Evolutionary conservation across 177 flowering plant genomes (phyloP), one percentile per base, ranked within the genome.

Genomic region (Vitis hybrid): DNA sequence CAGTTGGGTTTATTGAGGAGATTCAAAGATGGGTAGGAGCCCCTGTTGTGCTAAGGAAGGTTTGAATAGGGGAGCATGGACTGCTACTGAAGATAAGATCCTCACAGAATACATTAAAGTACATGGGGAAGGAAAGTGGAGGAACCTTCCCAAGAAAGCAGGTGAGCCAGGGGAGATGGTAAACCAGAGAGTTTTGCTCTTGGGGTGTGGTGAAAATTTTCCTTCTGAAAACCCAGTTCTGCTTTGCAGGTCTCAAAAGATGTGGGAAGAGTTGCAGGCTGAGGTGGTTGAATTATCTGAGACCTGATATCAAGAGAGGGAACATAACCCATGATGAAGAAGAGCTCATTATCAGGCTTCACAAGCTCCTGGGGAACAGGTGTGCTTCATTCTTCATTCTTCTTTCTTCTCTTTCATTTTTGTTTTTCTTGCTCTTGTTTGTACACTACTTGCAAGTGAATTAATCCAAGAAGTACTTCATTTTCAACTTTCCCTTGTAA

Each of bases 11-110:
- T 33, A 45, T 20, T n/a, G 66, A 5, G 66, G n/a, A 53, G 61
- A 22, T 59, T 20, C 33, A 39, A 55, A 39, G 66, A 84, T 84
- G 85, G 86, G 85, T 1, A 81, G 86, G 66, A 79, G 74, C 16
- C 83, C 86, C 18, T 79, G 86, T 56, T 81, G 86, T 52, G 53
- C 77, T 2, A 79, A 81, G 67, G 80, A 75, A 56, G 85, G 80
- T 2, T 51, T 84, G 77, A 84, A 82, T 39, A 84, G 67, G 71
- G 85, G 87, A 55, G 80, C 85, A 18, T 82, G 87, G 87, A 78
- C 85, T 1, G 74, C 80, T 9, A 64, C 55, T 55, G 87, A 84
- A 69, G 87, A 84, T 67, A 75, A 69, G 57, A 76, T 70, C 10
- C 78, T 84, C 61, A 70, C 55, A 0, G 80, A 82, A 2, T 76